A percentile compares a stretch with the other conserved stretches of the same genome.
phyloP scores from a whole-genome alignment of 495 filamentous ascomycete species.

The Podospora bellae-mahoneyi region DNA sequence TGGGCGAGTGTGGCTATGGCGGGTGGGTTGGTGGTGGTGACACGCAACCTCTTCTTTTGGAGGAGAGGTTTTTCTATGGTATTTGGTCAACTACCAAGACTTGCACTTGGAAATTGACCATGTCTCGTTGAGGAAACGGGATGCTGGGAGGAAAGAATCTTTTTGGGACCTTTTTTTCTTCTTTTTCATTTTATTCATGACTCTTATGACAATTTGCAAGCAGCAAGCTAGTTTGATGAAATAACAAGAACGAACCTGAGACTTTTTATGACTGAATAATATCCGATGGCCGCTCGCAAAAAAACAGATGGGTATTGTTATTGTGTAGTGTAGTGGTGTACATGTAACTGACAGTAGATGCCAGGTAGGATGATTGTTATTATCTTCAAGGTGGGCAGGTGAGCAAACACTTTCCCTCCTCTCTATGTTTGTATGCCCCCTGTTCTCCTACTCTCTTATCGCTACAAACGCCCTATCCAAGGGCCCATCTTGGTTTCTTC shows the following conservation, averaged over 20 bases:
- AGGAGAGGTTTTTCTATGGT: background rate
- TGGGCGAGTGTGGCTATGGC: background rate
- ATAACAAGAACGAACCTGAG: background rate
- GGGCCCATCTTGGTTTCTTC: too few relatives aligned
- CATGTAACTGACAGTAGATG: background rate
- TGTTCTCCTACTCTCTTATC: background rate
- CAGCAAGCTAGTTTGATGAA: background rate
- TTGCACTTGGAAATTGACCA: background rate
- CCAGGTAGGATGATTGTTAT: background rate
- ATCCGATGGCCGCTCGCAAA: background rate
- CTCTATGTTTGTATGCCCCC: background rate
- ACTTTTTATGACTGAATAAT: background rate
- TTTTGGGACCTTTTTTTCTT: background rate
- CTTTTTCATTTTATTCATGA: conserved; percentile 1
- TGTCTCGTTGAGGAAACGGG: conserved; percentile 4
- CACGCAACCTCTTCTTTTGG: background rate
- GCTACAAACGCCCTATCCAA: background rate
- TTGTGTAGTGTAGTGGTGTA: background rate
- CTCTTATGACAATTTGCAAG: background rate
- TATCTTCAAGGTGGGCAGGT: background rate
- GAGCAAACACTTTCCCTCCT: background rate
- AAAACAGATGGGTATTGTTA: background rate
- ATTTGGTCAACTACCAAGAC: background rate
- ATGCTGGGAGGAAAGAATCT: conserved; percentile 11
- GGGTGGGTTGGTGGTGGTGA: background rate